Base-by-base conservation (phyloP, 1,284 basidiomycete genomes). In the Naganishia liquefaciens region DNA sequence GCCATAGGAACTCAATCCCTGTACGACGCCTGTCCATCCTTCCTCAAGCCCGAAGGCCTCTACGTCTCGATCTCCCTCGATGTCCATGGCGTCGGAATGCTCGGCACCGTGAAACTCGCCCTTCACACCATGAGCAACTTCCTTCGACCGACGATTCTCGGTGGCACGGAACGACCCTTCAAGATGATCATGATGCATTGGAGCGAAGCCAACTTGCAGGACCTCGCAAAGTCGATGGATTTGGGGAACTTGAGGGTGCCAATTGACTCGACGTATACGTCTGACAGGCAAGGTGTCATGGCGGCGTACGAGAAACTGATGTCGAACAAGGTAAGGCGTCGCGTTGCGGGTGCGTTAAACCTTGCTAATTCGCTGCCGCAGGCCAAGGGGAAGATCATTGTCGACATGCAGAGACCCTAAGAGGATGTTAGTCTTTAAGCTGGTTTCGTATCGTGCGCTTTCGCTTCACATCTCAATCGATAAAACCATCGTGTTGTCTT, bases 321-420 rank as follows among this genome's bases (percentile, higher is more conserved):
- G 52, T 64, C 65, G 0, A 43, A 64, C 49, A 54, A 60, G 37
- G 64, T 62, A 23, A 61, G 64, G 54, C 0, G 3, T 1, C 5
- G 3, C 19, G 25, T 51, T 23, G 28, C 15, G 25, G 39, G 25
- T 37, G 42, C 43, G 33, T 42, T 27, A 50, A 15, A 2, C 30
- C 9, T 33, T 55, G 37, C 17, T 40, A 23, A 37, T 5, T 46
- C 11, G 27, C 2, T 23, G 19, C n/a, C 40, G 39, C 43, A 67
- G 64, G 69, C 67, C 40, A 65, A 64, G 33, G 69, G 69, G 15
- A 70, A 70, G 57, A 49, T 70, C 40, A 49, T 70, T 33, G 57
- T 70, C 43, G 43, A 65, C 11, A 61, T 69, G 53, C 50, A 63
- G 43, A 11, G 51, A n/a, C 54, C 54, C 21, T 55, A 42, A 55